Conservation (phyloP, 257 asterid species). For the Agastache rugosa region DNA sequence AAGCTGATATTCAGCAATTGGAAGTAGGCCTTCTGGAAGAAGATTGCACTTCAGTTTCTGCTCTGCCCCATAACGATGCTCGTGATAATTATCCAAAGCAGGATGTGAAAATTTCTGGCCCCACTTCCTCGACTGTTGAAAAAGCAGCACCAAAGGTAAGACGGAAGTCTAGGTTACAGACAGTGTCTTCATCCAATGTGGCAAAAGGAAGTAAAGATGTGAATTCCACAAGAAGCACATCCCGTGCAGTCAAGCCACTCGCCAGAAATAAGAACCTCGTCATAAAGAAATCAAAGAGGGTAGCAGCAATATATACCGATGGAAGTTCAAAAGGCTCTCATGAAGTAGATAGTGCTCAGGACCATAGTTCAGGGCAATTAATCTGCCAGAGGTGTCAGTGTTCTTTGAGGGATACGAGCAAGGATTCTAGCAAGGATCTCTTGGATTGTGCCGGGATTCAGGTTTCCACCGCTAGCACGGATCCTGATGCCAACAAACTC, state of each 20-base stretch:
- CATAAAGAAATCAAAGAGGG: slow-evolving; percentile 64
- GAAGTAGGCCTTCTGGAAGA: slow-evolving; percentile 39
- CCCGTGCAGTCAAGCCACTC: slow-evolving; percentile 66
- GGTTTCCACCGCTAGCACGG: slow-evolving; percentile 30
- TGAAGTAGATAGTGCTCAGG: slow-evolving; percentile 40
- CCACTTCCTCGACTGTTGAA: slow-evolving; percentile 46
- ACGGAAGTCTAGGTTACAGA: slow-evolving; percentile 63
- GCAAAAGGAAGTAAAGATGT: slow-evolving; percentile 56
- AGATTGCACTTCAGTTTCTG: slow-evolving; percentile 34
- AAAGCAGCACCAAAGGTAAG: slow-evolving; percentile 63
- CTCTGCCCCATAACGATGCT: slow-evolving; percentile 25
- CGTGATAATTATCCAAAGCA: slow-evolving; percentile 37
- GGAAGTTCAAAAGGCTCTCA: slow-evolving; percentile 33
- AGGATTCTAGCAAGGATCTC: slow-evolving; percentile 43
- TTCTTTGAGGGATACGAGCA: slow-evolving; percentile 52
- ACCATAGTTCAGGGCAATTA: slow-evolving; percentile 42
- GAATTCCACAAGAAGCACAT: slow-evolving; percentile 50
- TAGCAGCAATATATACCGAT: slow-evolving; percentile 36
- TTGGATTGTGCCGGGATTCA: slow-evolving; percentile 32
- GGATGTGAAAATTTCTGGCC: slow-evolving; percentile 34
- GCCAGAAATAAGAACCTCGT: slow-evolving; percentile 58
- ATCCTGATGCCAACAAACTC: slow-evolving; percentile 36
- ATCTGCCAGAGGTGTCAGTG: slow-evolving; percentile 90
- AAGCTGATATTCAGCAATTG: slow-evolving; percentile 34
- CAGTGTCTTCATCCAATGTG: slow-evolving; percentile 52